A percentile compares a stretch with the other conserved stretches of the same genome.
phyloP scores from a whole-genome alignment of 2,329 filamentous ascomycete genomes.

The Penicillium vulpinum region DNA sequence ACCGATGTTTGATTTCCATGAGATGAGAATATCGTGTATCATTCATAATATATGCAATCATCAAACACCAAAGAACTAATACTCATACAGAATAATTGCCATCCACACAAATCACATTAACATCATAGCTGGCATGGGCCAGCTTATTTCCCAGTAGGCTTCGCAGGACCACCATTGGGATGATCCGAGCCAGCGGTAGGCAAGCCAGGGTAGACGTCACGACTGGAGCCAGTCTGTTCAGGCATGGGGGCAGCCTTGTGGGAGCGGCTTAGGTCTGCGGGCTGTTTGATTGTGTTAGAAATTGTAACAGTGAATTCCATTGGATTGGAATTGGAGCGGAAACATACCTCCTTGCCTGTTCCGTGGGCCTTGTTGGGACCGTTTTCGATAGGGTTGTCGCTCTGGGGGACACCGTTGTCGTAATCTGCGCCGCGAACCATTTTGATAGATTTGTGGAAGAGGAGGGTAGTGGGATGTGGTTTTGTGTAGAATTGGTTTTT shows the following conservation, averaged over 20 bases:
- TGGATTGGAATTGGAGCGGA: not conserved
- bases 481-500: not conserved
- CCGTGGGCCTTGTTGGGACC: slow-evolving; percentile 39
- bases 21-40: not conserved
- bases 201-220: slow-evolving; percentile 27
- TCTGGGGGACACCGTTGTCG: slow-evolving; percentile 40
- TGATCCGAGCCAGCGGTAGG: slow-evolving; percentile 25
- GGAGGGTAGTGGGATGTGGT: not conserved
- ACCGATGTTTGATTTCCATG: no score
- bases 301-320: not conserved
- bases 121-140: not conserved
- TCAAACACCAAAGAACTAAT: not conserved
- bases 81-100: not conserved
- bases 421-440: slow-evolving; percentile 46
- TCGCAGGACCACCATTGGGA: slow-evolving; percentile 33
- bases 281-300: slow-evolving; percentile 20
- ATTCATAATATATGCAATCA: not conserved
- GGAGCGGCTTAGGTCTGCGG: slow-evolving; percentile 32
- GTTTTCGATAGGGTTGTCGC: slow-evolving; percentile 42
- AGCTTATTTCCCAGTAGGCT: slow-evolving; percentile 20
- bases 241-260: slow-evolving; percentile 39
- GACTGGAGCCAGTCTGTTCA: slow-evolving; percentile 32
- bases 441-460: slow-evolving; percentile 15
- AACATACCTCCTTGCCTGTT: slow-evolving; percentile 32
- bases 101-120: not conserved